Evolutionary conservation across 2,329 filamentous ascomycete species (phyloP).

Genomic region (Thelonectria olida): DNA sequence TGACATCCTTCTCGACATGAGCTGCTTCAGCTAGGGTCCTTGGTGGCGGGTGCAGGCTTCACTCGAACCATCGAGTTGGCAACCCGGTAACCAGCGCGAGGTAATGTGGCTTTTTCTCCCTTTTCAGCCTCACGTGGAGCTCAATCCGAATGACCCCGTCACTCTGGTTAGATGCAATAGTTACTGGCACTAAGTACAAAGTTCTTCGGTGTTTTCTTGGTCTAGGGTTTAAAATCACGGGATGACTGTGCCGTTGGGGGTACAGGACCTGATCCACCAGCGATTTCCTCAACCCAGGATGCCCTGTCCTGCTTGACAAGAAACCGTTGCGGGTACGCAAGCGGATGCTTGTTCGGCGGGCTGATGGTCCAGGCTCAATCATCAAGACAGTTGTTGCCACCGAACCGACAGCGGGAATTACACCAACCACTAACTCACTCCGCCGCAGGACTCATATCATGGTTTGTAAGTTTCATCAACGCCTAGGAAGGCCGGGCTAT

Average conservation of each 20-base stretch:
- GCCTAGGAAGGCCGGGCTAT: no score
- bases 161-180: background rate
- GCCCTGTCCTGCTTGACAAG: conserved; percentile 17
- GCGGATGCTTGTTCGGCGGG: conserved; percentile 17
- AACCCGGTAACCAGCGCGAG: conserved; percentile 9
- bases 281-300: conserved; percentile 18
- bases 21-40: conserved; percentile 8
- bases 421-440: background rate
- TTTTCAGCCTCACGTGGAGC: background rate
- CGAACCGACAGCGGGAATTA: background rate
- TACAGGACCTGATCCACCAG: no score
- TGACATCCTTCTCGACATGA: background rate
- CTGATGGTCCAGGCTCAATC: background rate
- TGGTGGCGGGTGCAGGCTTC: background rate
- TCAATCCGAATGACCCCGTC: background rate
- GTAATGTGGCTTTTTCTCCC: background rate
- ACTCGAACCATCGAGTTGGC: background rate
- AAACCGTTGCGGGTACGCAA: conserved; percentile 13
- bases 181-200: background rate
- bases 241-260: background rate
- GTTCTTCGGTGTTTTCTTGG: background rate
- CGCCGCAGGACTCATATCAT: background rate
- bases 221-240: background rate
- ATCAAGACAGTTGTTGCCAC: conserved; percentile 1
- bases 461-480: background rate